Base-by-base conservation (phyloP, 441 rosid genomes). In the Aquilaria agallochum region DNA sequence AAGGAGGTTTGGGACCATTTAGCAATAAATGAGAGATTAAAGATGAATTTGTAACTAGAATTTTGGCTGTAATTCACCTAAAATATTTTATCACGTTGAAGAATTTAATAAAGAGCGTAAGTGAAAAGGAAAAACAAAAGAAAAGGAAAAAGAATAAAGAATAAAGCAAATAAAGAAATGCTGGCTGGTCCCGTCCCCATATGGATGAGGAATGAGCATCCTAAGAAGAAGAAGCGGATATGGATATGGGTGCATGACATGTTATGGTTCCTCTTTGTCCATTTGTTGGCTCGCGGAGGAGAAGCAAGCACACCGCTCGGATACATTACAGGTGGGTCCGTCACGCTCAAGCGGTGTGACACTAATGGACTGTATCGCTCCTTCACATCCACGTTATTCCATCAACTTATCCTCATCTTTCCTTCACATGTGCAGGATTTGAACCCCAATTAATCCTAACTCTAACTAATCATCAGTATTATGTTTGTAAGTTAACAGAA, bases 311-410 rank as follows among this genome's bases (percentile, higher is more conserved):
- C 27, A 20, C 55, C 59, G 27, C 27, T 20, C 27, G 27, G 27
- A 20, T 20, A 20, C 27, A 20, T 20, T 20, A 77, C 79, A 79
- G 15, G 77, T 77, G 84, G 83, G 71, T 27, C 82, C 80, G 27
- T 20, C 27, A 20, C 27, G 27, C 1, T 20, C 27, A 55, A 2
- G 10, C 13, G 42, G 63, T 62, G 44, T 68, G 73, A 76, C 75
- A 73, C 63, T 72, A 75, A 72, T 61, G 81, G 87, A 79, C 80
- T 55, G 70, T 59, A 75, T 77, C 76, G 69, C 77, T 69, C 74
- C 74, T 76, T 64, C 68, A 68, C 68, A 74, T 75, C 86, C 89
- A 84, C 91, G 83, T 82, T 82, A 75, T 62, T 49, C 57, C 79
- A 13, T 11, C 68, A 20, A 49, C 68, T 69, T 73, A 69, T 74